phyloP scores from a whole-genome alignment of 257 asterid genomes.

The Cruciata laevipes region DNA sequence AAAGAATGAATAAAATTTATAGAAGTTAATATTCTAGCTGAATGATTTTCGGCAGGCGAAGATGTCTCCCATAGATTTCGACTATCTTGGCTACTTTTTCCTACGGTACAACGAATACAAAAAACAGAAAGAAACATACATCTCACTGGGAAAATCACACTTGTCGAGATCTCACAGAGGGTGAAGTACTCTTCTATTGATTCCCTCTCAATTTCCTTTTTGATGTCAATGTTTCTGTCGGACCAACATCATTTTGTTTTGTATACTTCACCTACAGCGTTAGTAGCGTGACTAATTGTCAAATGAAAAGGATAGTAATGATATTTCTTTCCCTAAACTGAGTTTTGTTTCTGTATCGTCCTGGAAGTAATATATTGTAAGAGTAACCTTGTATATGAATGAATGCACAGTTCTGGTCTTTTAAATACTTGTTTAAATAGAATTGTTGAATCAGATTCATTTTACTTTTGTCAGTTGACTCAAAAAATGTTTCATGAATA shows the following conservation, averaged over 20 bases:
- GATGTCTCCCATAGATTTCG: constrained; percentile 88
- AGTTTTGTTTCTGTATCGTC: background rate
- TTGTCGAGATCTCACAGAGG: constrained; percentile 20
- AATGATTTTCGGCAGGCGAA: constrained; percentile 50
- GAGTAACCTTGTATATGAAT: too few species aligned
- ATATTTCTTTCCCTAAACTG: background rate
- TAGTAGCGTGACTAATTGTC: background rate
- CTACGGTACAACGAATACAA: constrained; percentile 68
- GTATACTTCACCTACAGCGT: background rate
- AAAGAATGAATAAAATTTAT: background rate
- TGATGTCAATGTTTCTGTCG: background rate
- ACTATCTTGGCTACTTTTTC: constrained; percentile 73
- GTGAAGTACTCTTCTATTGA: constrained; percentile 9
- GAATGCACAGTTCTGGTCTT: too few species aligned
- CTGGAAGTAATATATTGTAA: background rate
- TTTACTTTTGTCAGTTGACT: too few species aligned
- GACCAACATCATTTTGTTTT: background rate
- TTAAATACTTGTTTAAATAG: too few species aligned
- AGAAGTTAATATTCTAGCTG: background rate
- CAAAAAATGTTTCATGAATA: too few species aligned
- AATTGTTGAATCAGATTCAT: too few species aligned
- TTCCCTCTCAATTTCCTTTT: background rate
- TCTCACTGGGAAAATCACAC: constrained; percentile 39
- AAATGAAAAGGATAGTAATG: background rate
- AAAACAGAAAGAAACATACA: constrained; percentile 49